phyloP scores from a whole-genome alignment of 148 eudicot species.

The Chenopodium suecicum region DNA sequence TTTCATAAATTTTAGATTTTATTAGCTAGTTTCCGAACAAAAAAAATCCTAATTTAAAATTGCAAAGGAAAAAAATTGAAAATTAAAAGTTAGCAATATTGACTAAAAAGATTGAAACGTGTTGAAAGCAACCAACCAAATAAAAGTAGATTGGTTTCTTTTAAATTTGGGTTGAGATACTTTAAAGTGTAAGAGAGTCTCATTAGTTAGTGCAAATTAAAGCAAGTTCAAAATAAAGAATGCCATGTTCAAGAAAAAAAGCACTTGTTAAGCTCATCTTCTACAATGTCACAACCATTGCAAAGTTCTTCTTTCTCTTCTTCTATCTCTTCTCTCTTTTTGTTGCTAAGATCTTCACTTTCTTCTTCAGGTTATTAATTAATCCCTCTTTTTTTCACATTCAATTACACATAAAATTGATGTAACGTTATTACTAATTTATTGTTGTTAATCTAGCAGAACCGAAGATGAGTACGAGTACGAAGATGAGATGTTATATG shows the following conservation, averaged over 20 bases:
- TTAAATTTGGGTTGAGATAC: background rate
- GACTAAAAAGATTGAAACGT: slow-evolving; percentile 3
- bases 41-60: too few species aligned
- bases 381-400: background rate
- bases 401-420: background rate
- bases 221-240: slow-evolving; percentile 32
- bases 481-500: slow-evolving; percentile 36
- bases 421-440: background rate
- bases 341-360: slow-evolving; percentile 55
- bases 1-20: too few species aligned
- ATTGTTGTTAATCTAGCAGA: slow-evolving; percentile 20
- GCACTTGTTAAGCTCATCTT: slow-evolving; percentile 51
- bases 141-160: background rate
- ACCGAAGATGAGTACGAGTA: slow-evolving; percentile 45
- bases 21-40: too few species aligned
- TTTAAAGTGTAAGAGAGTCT: background rate
- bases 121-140: slow-evolving; percentile 2
- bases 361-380: slow-evolving; percentile 32
- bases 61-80: too few species aligned
- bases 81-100: background rate
- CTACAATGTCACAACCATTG: slow-evolving; percentile 47
- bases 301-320: slow-evolving; percentile 71
- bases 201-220: slow-evolving; percentile 11
- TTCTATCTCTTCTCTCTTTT: slow-evolving; percentile 59
- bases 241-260: slow-evolving; percentile 76